Base-by-base conservation (phyloP, 257 asterid species). In the Petrea volubilis region DNA sequence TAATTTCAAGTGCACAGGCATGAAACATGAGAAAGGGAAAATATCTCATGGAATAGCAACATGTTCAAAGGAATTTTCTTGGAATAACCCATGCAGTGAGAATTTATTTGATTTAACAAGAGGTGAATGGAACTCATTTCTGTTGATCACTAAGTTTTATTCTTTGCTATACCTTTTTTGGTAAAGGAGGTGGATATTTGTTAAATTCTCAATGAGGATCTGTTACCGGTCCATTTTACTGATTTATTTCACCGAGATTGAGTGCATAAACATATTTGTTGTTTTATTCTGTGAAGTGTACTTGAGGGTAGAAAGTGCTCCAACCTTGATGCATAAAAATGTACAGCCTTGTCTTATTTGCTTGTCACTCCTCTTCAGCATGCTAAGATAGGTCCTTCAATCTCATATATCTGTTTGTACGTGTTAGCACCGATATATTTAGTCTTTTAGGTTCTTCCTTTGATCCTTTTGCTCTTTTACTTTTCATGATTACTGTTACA, bases 21-120 rank as follows among this genome's bases (percentile, higher is more conserved):
- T 46, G 77, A 64, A 78, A 53, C 81, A 65, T 20, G 74, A 77
- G 66, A 74, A 79, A 75, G 72, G 75, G 71, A 60, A 47, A 67
- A 62, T 44, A 29, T 70, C 74, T 73, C 52, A 62, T 55, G 76
- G 77, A 73, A 34, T 74, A 24, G 70, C 70, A 74, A 61, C 75
- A 49, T 50, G 52, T 64, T 66, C 82, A 27, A 67, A 47, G n/a
- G 56, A 58, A 56, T 63, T 58, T 70, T 58, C 79, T 47, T 12
- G 78, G n/a, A 13, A 15, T 58, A 31, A 60, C 56, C 68, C 67
- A 21, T 53, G 23, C 58, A 40, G 15, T 18, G 25, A 53, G 49
- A 68, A 80, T 68, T 50, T 64, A 27, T 71, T 59, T 69, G 85
- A 77, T 13, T 23, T 74, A 49, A 15, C 5, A 33, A 65, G 38